Percentiles rank a stretch among this genome's conserved stretches.
These are phyloP conservation scores for Xerocomus brunneocitrinus DNA, from an alignment of 768 basidiomycete species.

Conservation along the genomic window DNA sequence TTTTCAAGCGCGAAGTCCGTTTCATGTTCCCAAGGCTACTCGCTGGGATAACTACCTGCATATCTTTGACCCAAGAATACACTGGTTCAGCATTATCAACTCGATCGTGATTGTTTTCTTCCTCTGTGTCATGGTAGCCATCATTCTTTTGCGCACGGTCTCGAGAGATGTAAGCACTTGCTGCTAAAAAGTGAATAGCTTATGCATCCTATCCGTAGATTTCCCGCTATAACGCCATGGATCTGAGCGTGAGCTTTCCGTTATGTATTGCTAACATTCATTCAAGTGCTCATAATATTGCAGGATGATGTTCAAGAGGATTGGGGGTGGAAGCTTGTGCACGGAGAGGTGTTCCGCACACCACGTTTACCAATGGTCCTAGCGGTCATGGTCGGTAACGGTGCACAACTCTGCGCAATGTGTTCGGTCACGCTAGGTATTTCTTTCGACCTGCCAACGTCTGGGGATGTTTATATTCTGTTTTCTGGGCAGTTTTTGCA, in stretches of 20 bases:
- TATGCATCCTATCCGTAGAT: conserved; percentile 8
- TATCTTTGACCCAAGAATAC: conserved; percentile 89
- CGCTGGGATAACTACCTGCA: conserved; percentile 97
- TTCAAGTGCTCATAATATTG: neutral
- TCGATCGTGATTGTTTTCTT: conserved; percentile 88
- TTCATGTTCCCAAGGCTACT: conserved; percentile 58
- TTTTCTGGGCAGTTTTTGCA: conserved; percentile 64
- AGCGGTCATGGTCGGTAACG: conserved; percentile 83
- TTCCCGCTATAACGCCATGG: conserved; percentile 86
- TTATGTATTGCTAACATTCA: neutral
- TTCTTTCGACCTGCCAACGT: neutral
- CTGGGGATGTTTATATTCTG: conserved; percentile 4
- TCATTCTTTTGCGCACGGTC: conserved; percentile 83
- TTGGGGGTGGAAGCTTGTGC: conserved; percentile 97
- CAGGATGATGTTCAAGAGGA: conserved; percentile 97
- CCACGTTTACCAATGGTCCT: conserved; percentile 74
- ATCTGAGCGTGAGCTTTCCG: conserved; percentile 63
- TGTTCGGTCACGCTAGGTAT: conserved; percentile 79
- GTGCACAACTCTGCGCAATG: conserved; percentile 63
- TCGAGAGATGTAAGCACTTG: conserved; percentile 68
- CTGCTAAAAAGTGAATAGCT: neutral
- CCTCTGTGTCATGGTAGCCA: conserved; percentile 89
- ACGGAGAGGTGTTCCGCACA: conserved; percentile 91
- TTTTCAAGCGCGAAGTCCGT: neutral
- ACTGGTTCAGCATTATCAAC: conserved; percentile 95